Conservation (phyloP, 139 green algal genomes). For the Parachlorella kessleri region DNA sequence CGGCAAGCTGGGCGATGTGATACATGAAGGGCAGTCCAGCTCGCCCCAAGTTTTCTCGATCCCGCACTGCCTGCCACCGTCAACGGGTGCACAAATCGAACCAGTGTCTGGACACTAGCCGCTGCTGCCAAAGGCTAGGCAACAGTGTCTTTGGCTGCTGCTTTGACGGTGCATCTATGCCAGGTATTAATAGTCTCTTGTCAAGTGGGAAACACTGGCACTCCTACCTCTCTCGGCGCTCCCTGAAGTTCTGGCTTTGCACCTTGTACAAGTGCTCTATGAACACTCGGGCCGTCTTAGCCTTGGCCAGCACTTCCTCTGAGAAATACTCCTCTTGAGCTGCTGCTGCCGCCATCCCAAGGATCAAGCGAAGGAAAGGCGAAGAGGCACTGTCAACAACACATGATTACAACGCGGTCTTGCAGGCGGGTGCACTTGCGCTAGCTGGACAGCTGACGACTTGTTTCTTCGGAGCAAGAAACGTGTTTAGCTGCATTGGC, state of each 20-base stretch:
- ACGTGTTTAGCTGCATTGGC: no score
- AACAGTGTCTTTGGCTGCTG: no score
- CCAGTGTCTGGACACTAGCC: no score
- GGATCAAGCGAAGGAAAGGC: neutral
- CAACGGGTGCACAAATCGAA: no score
- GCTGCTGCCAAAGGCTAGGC: no score
- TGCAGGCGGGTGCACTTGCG: neutral
- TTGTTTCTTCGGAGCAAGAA: neutral
- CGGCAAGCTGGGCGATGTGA: no score
- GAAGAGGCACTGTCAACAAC: neutral
- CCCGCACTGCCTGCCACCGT: no score
- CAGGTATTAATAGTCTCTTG: neutral
- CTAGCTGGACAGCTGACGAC: neutral
- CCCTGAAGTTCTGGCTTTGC: conserved; percentile 76
- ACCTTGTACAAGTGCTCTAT: conserved; percentile 96
- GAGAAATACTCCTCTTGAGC: conserved; percentile 36
- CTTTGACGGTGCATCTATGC: no score
- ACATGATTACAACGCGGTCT: neutral
- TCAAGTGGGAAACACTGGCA: neutral
- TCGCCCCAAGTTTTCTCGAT: no score
- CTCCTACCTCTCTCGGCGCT: conserved; percentile 70
- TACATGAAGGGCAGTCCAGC: no score
- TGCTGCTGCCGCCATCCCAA: no score
- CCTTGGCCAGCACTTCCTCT: conserved; percentile 48
- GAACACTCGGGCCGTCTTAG: conserved; percentile 83